Base-by-base conservation (phyloP, 2,329 filamentous ascomycete species). In the Juglanconis oblonga region DNA sequence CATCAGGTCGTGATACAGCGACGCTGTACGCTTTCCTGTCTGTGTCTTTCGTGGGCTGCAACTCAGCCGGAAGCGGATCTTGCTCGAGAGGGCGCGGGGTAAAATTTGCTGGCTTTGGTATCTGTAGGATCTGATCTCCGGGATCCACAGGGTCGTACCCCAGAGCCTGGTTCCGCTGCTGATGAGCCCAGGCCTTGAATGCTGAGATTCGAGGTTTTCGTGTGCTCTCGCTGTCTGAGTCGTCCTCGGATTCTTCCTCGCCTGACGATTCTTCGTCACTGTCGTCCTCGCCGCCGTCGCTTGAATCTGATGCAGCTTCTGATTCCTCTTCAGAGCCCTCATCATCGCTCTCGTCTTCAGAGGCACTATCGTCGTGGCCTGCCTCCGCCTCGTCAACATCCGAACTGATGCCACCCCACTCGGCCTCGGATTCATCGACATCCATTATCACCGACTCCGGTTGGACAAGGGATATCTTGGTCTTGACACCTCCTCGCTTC, bases 141-240 rank as follows among this genome's bases (percentile, higher is more conserved):
- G 73, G 73, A 11, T 79, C 75, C 42, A 75, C 73, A 3, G 83
- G 78, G 59, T 81, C 66, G 66, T 83, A 87, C 0, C 92, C 93
- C 36, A 96, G 79, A 4, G 90, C 89, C 67, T 94, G 85, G 68
- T 97, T 97, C 59, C 93, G 85, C 73, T 95, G 89, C 67, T 91
- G 86, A 35, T 88, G 87, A 24, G 95, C 95, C 95, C 95, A 99
- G 2, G 89, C 84, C 73, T 98, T 98, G 81, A 99, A 99, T 0
- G 91, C 92, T 2, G 84, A 86, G 47, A 77, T 77, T 59, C 76
- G 74, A 63, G 75, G 70, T 68, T 72, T 67, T 13, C 72, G 66
- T 13, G 71, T 66, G 11, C 70, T 69, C 1, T 67, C 69, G 9
- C 66, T 65, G 3, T 69, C 58, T 11, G 55, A 57, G 32, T 52